Evolutionary conservation across 176 grass and related monocot genomes (phyloP).

Genomic region (Bolboschoenus planiculmis): DNA sequence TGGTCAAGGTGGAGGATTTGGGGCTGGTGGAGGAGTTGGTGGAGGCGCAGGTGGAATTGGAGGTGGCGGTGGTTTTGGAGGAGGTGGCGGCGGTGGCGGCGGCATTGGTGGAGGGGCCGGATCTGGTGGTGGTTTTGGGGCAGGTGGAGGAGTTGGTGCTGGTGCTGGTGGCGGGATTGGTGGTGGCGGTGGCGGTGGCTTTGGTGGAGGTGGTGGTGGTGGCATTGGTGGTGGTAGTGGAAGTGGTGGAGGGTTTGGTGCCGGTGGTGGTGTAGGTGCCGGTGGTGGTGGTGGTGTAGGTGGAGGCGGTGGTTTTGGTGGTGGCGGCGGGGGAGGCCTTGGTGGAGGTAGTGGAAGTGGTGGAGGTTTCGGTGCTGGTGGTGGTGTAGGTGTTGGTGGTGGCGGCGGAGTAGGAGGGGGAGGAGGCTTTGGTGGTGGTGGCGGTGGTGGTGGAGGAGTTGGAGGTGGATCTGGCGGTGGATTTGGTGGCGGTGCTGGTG

Average conservation of each 20-base stretch:
- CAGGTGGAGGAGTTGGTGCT: background rate
- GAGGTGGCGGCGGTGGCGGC: background rate
- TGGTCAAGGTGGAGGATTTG: background rate
- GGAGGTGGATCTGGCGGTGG: conserved; percentile 4
- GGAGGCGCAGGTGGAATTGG: conserved; percentile 2
- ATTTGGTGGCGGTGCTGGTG: conserved; percentile 17
- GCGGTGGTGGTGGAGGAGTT: background rate
- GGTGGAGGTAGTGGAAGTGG: conserved; percentile 5
- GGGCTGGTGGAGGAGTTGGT: background rate
- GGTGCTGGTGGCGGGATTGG: background rate
- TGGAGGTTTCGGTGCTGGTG: background rate
- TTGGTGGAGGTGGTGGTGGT: background rate
- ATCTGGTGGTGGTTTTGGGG: conserved; percentile 15
- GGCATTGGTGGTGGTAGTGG: background rate
- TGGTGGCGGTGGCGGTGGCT: background rate
- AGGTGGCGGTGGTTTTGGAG: background rate
- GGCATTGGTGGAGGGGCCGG: background rate
- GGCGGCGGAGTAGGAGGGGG: background rate
- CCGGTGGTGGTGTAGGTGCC: background rate
- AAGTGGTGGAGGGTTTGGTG: background rate
- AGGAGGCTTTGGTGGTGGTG: background rate
- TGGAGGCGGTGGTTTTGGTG: background rate
- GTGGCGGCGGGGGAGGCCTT: background rate
- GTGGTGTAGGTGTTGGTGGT: background rate
- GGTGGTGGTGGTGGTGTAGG: background rate